phyloP scores from a whole-genome alignment of 768 basidiomycete genomes.

The Chlorophyllum brunneum region DNA sequence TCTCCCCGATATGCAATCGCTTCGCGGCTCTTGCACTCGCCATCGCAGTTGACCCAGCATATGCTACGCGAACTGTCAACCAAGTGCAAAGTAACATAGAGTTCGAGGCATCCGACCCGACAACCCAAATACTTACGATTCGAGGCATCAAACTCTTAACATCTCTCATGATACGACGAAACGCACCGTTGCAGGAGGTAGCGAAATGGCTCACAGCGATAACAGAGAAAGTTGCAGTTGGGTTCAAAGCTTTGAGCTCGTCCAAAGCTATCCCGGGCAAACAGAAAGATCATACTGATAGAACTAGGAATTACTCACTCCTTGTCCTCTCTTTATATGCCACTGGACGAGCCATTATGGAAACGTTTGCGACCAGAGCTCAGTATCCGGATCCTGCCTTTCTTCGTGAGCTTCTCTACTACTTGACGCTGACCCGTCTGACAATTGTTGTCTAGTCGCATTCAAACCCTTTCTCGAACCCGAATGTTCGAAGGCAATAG shows the following conservation, averaged over 20 bases:
- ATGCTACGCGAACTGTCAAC: constrained; percentile 1
- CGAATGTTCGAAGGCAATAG: constrained; percentile 4
- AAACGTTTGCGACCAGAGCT: constrained; percentile 1
- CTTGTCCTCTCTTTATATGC: constrained; percentile 9
- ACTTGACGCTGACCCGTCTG: not conserved
- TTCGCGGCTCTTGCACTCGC: constrained; percentile 8
- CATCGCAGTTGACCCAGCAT: constrained; percentile 5
- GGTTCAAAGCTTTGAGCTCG: constrained; percentile 1
- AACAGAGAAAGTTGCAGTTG: not conserved
- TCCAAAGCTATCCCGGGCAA: not conserved
- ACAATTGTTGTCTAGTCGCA: not conserved
- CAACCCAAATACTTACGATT: constrained; percentile 7
- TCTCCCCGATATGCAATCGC: constrained; percentile 12
- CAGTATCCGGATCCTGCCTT: constrained; percentile 8
- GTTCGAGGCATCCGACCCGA: constrained; percentile 3
- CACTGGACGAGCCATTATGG: constrained; percentile 7
- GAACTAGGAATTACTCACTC: not conserved
- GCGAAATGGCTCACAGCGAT: not conserved
- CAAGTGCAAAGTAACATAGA: constrained; percentile 9
- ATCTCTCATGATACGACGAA: constrained; percentile 2
- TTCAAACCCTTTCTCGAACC: constrained; percentile 11
- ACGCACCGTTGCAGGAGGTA: constrained; percentile 3
- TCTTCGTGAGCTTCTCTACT: constrained; percentile 1
- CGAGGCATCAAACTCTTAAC: constrained; percentile 5
- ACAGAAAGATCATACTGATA: not conserved